Evolutionary conservation across 108 stramenopile genomes (phyloP).

Genomic region (Aurantiochytrium sp.): DNA sequence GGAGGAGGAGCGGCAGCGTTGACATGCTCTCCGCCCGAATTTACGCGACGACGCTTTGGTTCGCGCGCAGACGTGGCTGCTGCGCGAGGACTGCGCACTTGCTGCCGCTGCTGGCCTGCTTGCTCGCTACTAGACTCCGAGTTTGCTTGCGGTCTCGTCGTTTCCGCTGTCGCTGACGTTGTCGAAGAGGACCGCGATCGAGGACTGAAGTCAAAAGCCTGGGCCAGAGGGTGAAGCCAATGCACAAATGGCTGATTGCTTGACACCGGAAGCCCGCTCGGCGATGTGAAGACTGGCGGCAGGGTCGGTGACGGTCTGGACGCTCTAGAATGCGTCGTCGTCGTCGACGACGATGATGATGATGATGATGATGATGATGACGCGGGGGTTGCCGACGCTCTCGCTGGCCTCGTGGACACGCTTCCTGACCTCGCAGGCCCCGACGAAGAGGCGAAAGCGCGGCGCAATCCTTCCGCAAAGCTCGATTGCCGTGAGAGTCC

Average conservation of each 20-base stretch:
- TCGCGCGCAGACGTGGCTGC: background rate
- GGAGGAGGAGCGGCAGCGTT: background rate
- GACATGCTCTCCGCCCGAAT: background rate
- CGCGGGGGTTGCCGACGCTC: background rate
- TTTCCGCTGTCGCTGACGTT: background rate
- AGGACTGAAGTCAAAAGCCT: background rate
- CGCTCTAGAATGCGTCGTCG: background rate
- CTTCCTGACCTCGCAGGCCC: background rate
- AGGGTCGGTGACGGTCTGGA: background rate
- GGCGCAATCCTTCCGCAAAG: background rate
- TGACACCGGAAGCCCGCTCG: too few species aligned
- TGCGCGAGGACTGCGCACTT: too few species aligned
- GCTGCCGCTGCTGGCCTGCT: too few species aligned
- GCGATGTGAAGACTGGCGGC: background rate
- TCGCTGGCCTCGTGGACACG: background rate
- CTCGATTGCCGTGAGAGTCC: background rate
- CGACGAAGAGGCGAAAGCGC: background rate
- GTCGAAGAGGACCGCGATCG: background rate
- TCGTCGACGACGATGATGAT: too few species aligned
- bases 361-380: too few species aligned
- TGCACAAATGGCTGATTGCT: background rate
- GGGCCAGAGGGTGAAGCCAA: background rate
- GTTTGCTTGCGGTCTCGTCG: background rate
- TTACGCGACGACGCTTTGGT: background rate
- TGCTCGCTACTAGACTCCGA: background rate